These are phyloP conservation scores for Rossbeevera mucosa DNA, from an alignment of 768 basidiomycete species.

Conservation along the genomic window DNA sequence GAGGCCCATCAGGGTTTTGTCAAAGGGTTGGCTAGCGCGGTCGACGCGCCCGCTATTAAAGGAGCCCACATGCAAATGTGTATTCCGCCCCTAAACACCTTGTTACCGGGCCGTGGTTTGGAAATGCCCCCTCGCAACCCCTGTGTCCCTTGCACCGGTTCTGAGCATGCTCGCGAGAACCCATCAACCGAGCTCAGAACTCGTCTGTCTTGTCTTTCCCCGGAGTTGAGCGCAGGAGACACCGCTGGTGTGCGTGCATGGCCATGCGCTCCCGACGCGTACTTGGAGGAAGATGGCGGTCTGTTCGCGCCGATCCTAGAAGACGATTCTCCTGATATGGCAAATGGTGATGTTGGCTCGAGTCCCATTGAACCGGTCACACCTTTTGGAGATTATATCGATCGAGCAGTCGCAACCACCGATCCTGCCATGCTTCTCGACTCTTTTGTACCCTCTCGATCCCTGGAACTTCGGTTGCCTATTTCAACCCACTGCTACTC, in stretches of 20 bases:
- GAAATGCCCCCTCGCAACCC: constrained; percentile 11
- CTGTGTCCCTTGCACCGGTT: constrained; percentile 24
- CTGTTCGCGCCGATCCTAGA: constrained; percentile 62
- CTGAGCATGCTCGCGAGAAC: not conserved
- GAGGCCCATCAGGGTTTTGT: constrained; percentile 54
- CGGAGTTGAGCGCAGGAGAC: constrained; percentile 11
- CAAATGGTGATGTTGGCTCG: constrained; percentile 49
- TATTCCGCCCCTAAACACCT: constrained; percentile 63
- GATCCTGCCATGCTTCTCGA: constrained; percentile 25
- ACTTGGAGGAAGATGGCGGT: constrained; percentile 24
- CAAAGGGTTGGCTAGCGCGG: constrained; percentile 71
- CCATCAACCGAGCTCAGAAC: not conserved
- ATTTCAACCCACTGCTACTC: constrained; percentile 24
- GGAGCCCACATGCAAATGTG: constrained; percentile 80
- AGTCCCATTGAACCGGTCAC: constrained; percentile 74
- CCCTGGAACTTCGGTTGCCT: constrained; percentile 17
- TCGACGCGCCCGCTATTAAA: constrained; percentile 79
- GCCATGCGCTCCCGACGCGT: constrained; percentile 17
- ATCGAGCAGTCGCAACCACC: constrained; percentile 58
- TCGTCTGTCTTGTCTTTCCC: constrained; percentile 2
- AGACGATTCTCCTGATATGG: constrained; percentile 56
- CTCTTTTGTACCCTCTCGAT: constrained; percentile 13
- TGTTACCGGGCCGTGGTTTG: constrained; percentile 7
- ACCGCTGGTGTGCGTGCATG: constrained; percentile 10
- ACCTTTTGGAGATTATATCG: constrained; percentile 72